These are phyloP conservation scores for Vitis amurensis DNA, from an alignment of 164 flowering plant species.

Conservation along the genomic window DNA sequence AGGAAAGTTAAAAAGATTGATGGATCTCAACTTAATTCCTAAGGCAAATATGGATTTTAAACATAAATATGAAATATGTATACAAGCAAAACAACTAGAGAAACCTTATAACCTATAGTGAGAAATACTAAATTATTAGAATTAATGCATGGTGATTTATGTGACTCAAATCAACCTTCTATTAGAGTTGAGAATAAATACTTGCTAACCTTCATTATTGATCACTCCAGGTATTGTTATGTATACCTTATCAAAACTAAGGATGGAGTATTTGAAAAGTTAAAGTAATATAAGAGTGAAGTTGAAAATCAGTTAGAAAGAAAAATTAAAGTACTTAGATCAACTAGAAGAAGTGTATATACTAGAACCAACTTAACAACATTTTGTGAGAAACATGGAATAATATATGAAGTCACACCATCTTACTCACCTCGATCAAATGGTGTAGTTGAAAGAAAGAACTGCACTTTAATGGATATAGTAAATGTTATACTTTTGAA, in stretches of 20 bases:
- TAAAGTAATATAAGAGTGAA: conserved; percentile 1
- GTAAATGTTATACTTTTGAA: not conserved
- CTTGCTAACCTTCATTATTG: not conserved
- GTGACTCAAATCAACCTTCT: not conserved
- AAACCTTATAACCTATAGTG: not conserved
- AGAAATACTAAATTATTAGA: not conserved
- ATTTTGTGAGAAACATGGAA: not conserved
- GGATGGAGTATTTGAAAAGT: conserved; percentile 2
- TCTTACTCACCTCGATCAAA: conserved; percentile 2
- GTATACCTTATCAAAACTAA: not conserved
- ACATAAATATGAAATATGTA: not conserved
- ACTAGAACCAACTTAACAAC: not conserved
- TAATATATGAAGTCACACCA: not conserved
- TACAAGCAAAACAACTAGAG: not conserved
- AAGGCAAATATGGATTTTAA: not conserved
- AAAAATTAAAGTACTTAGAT: conserved; percentile 5
- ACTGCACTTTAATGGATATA: not conserved
- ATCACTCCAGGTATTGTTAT: conserved; percentile 2
- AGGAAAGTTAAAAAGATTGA: not conserved
- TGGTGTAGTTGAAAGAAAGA: not conserved
- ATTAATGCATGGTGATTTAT: not conserved
- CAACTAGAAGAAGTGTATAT: conserved; percentile 9
- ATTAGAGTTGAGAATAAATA: not conserved
- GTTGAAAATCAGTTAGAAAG: conserved; percentile 10
- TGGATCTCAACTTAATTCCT: not conserved